A percentile compares a stretch with the other conserved stretches of the same genome.
Conservation (phyloP, 305 asterid genomes). For the Nicotiana rustica region DNA sequence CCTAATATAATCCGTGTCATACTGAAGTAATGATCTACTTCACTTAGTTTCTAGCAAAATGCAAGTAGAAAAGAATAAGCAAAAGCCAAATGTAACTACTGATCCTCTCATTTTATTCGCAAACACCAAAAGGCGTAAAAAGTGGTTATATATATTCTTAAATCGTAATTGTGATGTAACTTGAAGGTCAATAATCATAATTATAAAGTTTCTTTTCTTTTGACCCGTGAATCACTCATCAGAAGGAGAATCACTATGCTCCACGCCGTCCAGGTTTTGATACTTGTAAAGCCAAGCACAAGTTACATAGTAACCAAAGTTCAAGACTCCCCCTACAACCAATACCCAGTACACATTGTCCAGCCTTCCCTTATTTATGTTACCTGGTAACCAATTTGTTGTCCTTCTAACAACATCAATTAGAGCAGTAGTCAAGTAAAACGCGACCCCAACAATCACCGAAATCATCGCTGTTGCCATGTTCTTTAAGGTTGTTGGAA, state of each 20-base stretch:
- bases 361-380: constrained; percentile 51
- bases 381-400: constrained; percentile 52
- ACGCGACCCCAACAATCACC: constrained; percentile 44
- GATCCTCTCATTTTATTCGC: no score
- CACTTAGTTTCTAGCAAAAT: no score
- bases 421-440: constrained; percentile 47
- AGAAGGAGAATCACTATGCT: neutral
- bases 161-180: no score
- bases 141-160: no score
- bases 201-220: no score
- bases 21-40: no score
- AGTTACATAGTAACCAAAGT: constrained; percentile 52
- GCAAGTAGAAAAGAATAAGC: no score
- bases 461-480: constrained; percentile 50
- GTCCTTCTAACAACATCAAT: constrained; percentile 39
- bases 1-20: no score
- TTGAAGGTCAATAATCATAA: no score
- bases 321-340: constrained; percentile 42
- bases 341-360: constrained; percentile 56
- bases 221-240: neutral
- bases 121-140: no score
- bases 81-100: no score
- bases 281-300: constrained; percentile 45
- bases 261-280: neutral
- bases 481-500: constrained; percentile 49